Percentiles rank a stretch among this genome's conserved stretches.
phyloP scores from a whole-genome alignment of 2,329 filamentous ascomycete genomes.

The Xylaria sp. region DNA sequence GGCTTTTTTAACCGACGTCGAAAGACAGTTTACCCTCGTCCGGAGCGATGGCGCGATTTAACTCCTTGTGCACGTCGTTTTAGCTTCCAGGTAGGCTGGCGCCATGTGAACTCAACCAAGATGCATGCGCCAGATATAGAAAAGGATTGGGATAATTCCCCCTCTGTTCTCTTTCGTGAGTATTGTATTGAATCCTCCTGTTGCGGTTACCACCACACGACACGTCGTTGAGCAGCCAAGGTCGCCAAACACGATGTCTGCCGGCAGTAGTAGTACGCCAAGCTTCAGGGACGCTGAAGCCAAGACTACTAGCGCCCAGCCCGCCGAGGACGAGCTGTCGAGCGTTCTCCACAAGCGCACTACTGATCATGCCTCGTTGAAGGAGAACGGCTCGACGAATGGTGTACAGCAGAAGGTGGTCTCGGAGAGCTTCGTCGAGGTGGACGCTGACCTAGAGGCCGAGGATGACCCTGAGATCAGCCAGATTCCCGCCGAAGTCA shows the following conservation, averaged over 20 bases:
- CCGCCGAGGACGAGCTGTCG: background rate
- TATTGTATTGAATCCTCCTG: background rate
- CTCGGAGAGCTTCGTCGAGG: constrained; percentile 34
- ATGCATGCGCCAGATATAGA: background rate
- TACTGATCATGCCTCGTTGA: background rate
- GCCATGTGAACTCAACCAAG: background rate
- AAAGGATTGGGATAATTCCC: background rate
- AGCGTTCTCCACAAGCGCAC: constrained; percentile 2
- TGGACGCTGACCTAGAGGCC: constrained; percentile 38
- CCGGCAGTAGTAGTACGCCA: constrained; percentile 19
- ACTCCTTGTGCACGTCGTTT: constrained; percentile 12
- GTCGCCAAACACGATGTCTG: constrained; percentile 17
- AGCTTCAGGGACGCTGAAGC: constrained; percentile 17
- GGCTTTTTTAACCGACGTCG: background rate
- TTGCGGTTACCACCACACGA: background rate
- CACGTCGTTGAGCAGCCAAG: background rate
- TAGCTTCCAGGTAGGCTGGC: background rate
- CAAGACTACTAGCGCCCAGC: constrained; percentile 21
- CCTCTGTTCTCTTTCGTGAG: background rate
- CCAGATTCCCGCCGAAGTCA: constrained; percentile 60
- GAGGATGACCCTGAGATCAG: constrained; percentile 58
- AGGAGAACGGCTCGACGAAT: background rate
- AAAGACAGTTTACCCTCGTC: background rate
- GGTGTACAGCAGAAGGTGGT: constrained; percentile 28
- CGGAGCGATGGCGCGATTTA: constrained; percentile 23